Conservation (phyloP, 768 basidiomycete species). For the Udeniomyces megalosporus region DNA sequence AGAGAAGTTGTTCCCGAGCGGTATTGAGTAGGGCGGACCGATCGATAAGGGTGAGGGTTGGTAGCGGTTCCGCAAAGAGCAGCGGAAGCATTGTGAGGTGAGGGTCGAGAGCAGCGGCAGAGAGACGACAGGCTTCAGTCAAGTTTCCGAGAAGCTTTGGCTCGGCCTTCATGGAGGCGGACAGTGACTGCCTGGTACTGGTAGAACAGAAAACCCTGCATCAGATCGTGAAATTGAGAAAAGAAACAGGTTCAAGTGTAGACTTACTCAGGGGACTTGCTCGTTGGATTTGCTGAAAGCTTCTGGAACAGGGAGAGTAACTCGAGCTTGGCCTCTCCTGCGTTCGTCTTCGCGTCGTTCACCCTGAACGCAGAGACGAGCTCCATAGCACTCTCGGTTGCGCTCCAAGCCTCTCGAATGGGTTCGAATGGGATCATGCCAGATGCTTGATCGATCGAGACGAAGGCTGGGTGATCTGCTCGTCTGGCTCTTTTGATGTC, state of each 20-base stretch:
- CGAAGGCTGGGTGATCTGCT: neutral
- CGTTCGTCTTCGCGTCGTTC: neutral
- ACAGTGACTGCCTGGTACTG: conserved; percentile 46
- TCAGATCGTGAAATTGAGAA: neutral
- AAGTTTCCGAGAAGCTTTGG: conserved; percentile 55
- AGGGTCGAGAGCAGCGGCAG: conserved; percentile 23
- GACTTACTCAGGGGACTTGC: neutral
- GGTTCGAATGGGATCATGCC: neutral
- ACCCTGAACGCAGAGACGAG: neutral
- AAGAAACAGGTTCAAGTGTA: neutral
- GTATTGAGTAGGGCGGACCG: conserved; percentile 45
- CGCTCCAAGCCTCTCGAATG: neutral
- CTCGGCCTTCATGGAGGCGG: conserved; percentile 30
- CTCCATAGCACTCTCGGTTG: neutral
- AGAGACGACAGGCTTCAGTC: conserved; percentile 38
- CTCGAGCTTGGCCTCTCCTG: neutral
- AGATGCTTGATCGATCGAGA: neutral
- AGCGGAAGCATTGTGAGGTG: conserved; percentile 44
- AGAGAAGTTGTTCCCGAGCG: neutral
- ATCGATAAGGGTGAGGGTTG: conserved; percentile 51
- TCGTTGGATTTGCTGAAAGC: neutral
- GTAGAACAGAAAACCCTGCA: neutral
- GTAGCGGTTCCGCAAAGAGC: conserved; percentile 59
- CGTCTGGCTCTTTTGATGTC: neutral
- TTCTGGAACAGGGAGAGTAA: neutral